Evolutionary conservation across 768 basidiomycete species (phyloP).

Genomic region (Guyanaporus albipodus): DNA sequence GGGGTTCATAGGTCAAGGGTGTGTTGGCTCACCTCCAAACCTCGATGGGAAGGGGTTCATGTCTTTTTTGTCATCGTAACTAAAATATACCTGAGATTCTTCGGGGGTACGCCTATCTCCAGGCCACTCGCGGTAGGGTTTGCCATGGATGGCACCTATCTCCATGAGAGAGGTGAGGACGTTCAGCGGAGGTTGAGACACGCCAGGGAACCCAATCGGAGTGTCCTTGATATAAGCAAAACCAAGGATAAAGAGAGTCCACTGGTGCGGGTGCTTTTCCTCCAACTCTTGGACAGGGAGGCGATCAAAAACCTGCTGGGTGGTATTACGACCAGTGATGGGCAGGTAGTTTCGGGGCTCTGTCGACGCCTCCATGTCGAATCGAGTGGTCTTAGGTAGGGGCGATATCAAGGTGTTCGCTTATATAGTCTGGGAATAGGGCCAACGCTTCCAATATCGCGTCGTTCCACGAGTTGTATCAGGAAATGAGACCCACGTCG

Average conservation of each 20-base stretch:
- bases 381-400: background rate
- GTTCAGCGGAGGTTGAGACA: conserved; percentile 12
- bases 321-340: conserved; percentile 16
- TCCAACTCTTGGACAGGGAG: conserved; percentile 21
- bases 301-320: conserved; percentile 18
- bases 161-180: conserved; percentile 17
- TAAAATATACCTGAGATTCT: conserved; percentile 18
- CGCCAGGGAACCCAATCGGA: conserved; percentile 12
- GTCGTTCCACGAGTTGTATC: background rate
- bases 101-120: conserved; percentile 18
- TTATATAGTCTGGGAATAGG: background rate
- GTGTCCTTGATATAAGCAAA: conserved; percentile 13
- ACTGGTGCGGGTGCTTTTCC: conserved; percentile 20
- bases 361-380: background rate
- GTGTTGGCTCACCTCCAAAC: conserved; percentile 21
- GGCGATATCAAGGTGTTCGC: background rate
- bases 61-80: conserved; percentile 21
- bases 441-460: conserved; percentile 5
- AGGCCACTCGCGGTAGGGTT: conserved; percentile 22
- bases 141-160: conserved; percentile 24
- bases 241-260: conserved; percentile 26
- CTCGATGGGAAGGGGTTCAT: conserved; percentile 23
- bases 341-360: conserved; percentile 16
- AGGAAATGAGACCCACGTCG: background rate
- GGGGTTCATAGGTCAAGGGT: background rate